Evolutionary conservation across 345 rosid species (phyloP).

Genomic region (Raphanus raphanistrum): DNA sequence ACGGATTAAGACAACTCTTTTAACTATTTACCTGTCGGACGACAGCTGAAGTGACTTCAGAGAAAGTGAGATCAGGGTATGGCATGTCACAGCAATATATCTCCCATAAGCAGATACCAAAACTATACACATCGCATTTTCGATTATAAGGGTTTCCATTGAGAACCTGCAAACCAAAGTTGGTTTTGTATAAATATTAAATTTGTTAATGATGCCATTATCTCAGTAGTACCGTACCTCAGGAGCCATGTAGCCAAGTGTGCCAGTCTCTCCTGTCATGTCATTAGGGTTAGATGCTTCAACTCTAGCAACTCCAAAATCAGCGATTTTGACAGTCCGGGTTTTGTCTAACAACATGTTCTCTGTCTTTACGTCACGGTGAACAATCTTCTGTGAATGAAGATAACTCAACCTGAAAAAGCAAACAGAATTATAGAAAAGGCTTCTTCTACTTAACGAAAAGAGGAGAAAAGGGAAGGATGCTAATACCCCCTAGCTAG

Average conservation of each 20-base stretch:
- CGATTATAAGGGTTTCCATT: slow-evolving; percentile 94
- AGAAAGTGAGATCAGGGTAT: slow-evolving; percentile 87
- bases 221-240: slow-evolving; percentile 55
- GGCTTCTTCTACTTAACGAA: neutral
- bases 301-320: slow-evolving; percentile 97
- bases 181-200: neutral
- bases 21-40: slow-evolving; percentile 73
- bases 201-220: neutral
- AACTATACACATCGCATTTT: slow-evolving; percentile 96
- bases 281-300: slow-evolving; percentile 99
- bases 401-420: slow-evolving; percentile 85
- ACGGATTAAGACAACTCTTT: neutral
- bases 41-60: slow-evolving; percentile 96
- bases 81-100: slow-evolving; percentile 99
- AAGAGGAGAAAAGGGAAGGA: neutral
- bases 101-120: slow-evolving; percentile 97
- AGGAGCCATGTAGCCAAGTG: slow-evolving; percentile 99
- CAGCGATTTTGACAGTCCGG: slow-evolving; percentile 86
- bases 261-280: slow-evolving; percentile 99
- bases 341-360: slow-evolving; percentile 93
- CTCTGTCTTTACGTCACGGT: slow-evolving; percentile 98
- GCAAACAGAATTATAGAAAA: neutral
- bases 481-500: slow-evolving; percentile 87
- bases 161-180: slow-evolving; percentile 64
- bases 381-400: slow-evolving; percentile 94